Evolutionary conservation across 1,284 basidiomycete genomes (phyloP), one percentile per base, ranked within the genome.

Genomic region (Pseudomicrostroma phylloplanum): DNA sequence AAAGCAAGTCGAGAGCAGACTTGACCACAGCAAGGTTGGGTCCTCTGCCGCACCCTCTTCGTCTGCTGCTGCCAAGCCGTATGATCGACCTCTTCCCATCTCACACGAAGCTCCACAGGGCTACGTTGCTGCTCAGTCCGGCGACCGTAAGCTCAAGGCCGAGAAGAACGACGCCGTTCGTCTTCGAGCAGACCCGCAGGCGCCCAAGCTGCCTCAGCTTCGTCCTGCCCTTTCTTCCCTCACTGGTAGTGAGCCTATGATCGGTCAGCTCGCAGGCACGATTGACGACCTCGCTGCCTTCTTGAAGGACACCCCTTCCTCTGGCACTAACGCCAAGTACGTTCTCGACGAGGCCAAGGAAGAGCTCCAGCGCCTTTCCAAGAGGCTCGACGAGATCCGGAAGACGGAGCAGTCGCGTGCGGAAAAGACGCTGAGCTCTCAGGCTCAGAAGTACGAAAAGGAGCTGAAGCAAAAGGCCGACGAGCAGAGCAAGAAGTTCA

Each of bases 271-370:
- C 17, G 94, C 93, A 3, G 85, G 86, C 13, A 94, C 92, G 51
- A 97, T 98, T 72, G 94, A 97, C 81, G 86, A 88, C 76, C 88
- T 98, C 57, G 88, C 92, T 19, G 85, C 87, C 12, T 93, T 89
- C 81, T 83, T 96, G 46, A 86, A 68, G 19, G 76, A 77, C 56
- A 67, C 73, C 1, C 76, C 75, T n/a, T 68, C 69, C 6, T 71
- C 68, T 15, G 65, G 72, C 30, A 67, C 89, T 88, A 71, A 88
- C 91, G 60, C 86, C 65, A 60, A 71, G 88, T 71, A 88, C 86
- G 72, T 76, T 54, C 67, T 77, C 60, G 78, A 85, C 67, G 77
- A 71, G 58, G 81, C 79, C 40, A 88, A 91, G 81, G 80, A 80
- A n/a, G 93, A 97, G 77, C 84, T 98, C 43, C 86, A 88, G 26